phyloP scores from a whole-genome alignment of 805 yeast species.

The Wickerhamiella parazyma region DNA sequence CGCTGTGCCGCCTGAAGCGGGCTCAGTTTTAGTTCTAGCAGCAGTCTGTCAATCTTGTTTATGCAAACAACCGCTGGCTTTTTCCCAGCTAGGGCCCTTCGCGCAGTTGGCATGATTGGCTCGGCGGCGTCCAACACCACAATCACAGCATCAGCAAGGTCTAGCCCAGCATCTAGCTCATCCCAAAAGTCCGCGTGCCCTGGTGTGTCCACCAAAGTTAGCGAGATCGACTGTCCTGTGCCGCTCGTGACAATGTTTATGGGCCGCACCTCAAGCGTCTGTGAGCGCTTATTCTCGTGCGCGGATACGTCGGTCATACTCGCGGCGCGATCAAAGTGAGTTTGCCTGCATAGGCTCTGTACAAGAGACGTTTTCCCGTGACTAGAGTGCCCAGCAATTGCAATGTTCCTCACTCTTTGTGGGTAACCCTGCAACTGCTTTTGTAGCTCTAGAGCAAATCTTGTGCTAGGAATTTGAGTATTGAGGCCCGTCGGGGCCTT shows the following conservation, averaged over 20 bases:
- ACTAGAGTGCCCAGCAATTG: slow-evolving; percentile 66
- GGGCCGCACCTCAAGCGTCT: slow-evolving; percentile 51
- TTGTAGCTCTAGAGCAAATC: neutral
- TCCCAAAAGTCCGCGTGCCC: slow-evolving; percentile 82
- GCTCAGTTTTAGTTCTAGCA: slow-evolving; percentile 65
- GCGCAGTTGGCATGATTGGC: slow-evolving; percentile 49
- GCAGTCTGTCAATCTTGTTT: slow-evolving; percentile 76
- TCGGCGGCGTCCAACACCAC: slow-evolving; percentile 76
- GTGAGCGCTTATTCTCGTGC: slow-evolving; percentile 51
- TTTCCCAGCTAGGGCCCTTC: slow-evolving; percentile 36
- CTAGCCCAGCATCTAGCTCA: slow-evolving; percentile 47
- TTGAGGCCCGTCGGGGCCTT: slow-evolving; percentile 5
- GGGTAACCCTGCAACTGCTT: neutral
- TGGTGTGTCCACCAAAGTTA: slow-evolving; percentile 73
- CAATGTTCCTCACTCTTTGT: slow-evolving; percentile 45
- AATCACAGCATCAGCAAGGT: slow-evolving; percentile 50
- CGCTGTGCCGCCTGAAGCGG: slow-evolving; percentile 63
- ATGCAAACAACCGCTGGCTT: slow-evolving; percentile 47
- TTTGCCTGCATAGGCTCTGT: slow-evolving; percentile 51
- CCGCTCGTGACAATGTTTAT: slow-evolving; percentile 37
- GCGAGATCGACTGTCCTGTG: slow-evolving; percentile 43
- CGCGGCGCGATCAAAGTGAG: slow-evolving; percentile 35
- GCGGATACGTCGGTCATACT: neutral
- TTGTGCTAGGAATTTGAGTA: neutral
- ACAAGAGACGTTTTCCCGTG: slow-evolving; percentile 77